phyloP scores from a whole-genome alignment of 257 asterid species.

The Henckelia pumila region DNA sequence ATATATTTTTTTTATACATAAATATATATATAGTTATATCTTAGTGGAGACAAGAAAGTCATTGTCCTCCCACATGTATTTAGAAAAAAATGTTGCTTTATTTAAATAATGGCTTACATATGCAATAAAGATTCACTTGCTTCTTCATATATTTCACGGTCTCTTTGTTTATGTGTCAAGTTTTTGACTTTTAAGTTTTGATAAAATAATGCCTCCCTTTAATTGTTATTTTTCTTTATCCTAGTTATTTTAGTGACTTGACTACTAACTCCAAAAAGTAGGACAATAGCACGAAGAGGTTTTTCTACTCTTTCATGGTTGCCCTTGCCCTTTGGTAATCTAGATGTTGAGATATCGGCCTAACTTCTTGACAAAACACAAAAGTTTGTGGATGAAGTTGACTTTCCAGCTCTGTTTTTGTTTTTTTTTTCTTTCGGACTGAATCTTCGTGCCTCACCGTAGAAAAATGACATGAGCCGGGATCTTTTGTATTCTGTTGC shows the following conservation, averaged over 20 bases:
- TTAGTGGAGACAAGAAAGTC: not conserved
- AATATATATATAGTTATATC: not conserved
- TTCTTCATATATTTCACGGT: not conserved
- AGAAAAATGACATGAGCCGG: not conserved
- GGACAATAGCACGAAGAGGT: too few relatives aligned
- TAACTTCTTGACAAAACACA: not conserved
- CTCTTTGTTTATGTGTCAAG: not conserved
- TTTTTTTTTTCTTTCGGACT: too few relatives aligned
- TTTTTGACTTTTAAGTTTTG: not conserved
- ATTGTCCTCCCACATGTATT: not conserved
- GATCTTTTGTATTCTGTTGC: not conserved
- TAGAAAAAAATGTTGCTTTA: not conserved
- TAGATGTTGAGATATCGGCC: not conserved
- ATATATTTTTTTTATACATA: too few relatives aligned
- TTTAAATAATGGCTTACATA: not conserved
- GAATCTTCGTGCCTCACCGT: not conserved
- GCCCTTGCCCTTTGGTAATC: not conserved
- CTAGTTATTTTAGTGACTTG: not conserved
- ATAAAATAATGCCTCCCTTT: not conserved
- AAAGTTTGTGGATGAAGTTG: not conserved
- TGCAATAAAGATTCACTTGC: not conserved
- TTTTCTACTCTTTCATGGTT: not conserved
- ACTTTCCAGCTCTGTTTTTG: not conserved
- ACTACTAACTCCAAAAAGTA: not conserved
- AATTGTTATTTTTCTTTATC: too few relatives aligned